Evolutionary conservation across 768 basidiomycete genomes (phyloP).

Genomic region (Pleurotus pulmonarius): DNA sequence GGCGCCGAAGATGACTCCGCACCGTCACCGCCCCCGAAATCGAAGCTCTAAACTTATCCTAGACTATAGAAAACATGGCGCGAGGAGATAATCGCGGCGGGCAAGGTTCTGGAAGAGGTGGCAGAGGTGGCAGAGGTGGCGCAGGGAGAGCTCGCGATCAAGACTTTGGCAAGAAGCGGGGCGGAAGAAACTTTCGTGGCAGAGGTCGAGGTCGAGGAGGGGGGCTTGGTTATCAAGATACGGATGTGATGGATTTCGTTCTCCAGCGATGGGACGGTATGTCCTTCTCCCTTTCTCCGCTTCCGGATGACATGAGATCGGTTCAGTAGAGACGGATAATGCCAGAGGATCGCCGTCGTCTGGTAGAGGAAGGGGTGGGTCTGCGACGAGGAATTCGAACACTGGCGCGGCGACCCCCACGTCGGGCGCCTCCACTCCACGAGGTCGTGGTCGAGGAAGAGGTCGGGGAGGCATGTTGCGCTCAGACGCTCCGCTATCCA

Average conservation of each 20-base stretch:
- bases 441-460: conserved; percentile 21
- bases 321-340: neutral
- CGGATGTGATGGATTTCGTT: conserved; percentile 18
- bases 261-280: conserved; percentile 24
- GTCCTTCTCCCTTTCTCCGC: conserved; percentile 6
- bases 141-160: neutral
- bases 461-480: conserved; percentile 28
- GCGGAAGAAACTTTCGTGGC: conserved; percentile 40
- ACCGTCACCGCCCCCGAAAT: too few relatives aligned
- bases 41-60: neutral
- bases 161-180: conserved; percentile 32
- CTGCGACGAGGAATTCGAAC: conserved; percentile 12
- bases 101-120: conserved; percentile 40
- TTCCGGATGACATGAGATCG: neutral
- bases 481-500: conserved; percentile 49
- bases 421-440: conserved; percentile 15
- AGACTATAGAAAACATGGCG: neutral
- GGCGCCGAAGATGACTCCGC: too few relatives aligned
- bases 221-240: conserved; percentile 22
- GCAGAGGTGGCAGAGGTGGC: conserved; percentile 27
- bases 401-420: conserved; percentile 18
- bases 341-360: neutral
- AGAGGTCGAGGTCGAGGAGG: conserved; percentile 23
- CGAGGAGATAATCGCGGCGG: conserved; percentile 15
- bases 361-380: conserved; percentile 24